Percentiles rank a stretch among this genome's conserved stretches.
Conservation (phyloP, 257 asterid species). For the Thymus mandschuricus region DNA sequence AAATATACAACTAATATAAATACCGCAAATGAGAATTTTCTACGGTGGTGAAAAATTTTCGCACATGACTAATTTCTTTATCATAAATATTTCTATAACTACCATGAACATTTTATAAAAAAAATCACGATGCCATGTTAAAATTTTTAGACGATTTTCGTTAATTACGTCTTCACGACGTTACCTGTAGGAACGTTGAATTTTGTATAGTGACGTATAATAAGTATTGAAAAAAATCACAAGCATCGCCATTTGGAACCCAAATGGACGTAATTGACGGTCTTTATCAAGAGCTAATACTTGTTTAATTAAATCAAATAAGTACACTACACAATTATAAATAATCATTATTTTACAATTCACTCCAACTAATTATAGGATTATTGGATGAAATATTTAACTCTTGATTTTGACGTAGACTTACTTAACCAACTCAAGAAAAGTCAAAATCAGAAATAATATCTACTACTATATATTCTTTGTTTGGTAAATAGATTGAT, state of each 20-base stretch:
- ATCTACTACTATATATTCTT: background rate
- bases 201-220: no score
- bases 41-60: no score
- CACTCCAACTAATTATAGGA: conserved; percentile 2
- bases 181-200: no score
- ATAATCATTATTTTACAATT: background rate
- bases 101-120: no score
- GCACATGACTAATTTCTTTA: no score
- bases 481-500: background rate
- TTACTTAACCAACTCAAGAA: background rate
- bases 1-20: no score
- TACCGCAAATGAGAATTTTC: no score
- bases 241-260: background rate
- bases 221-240: no score
- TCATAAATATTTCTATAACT: no score
- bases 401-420: background rate
- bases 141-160: no score
- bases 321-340: background rate
- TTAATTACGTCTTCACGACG: no score
- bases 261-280: background rate
- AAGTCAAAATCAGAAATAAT: background rate
- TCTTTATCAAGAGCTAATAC: background rate
- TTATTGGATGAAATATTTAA: background rate
- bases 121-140: no score
- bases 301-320: background rate